Conservation (phyloP, 1,284 basidiomycete species). For the Schizopora paradoxa region DNA sequence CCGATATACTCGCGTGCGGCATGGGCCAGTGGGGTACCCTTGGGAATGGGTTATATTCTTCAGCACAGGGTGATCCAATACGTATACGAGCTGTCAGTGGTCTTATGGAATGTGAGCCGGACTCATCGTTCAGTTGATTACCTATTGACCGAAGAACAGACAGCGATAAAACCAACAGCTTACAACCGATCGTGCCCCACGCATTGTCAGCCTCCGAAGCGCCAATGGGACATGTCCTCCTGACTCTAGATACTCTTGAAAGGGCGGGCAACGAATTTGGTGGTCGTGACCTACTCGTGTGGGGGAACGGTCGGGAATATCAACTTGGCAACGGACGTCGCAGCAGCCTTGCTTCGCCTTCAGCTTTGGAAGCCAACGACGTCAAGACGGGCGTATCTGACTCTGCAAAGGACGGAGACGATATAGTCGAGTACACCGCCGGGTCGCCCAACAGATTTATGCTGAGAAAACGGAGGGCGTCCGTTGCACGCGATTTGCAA, state of each 20-base stretch:
- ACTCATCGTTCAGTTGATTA: background rate
- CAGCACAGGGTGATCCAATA: conserved; percentile 65
- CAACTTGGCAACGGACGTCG: conserved; percentile 86
- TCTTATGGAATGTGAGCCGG: conserved; percentile 69
- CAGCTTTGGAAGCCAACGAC: conserved; percentile 41
- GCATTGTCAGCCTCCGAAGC: conserved; percentile 68
- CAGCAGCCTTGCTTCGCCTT: conserved; percentile 67
- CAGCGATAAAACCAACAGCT: conserved; percentile 54
- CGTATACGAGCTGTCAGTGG: conserved; percentile 82
- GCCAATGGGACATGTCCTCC: conserved; percentile 75
- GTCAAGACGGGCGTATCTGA: conserved; percentile 8
- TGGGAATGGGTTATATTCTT: conserved; percentile 78
- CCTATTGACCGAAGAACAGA: conserved; percentile 38
- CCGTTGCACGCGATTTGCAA: conserved; percentile 55
- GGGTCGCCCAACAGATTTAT: conserved; percentile 48
- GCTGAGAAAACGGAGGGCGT: conserved; percentile 44
- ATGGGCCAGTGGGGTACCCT: conserved; percentile 84
- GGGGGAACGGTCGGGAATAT: conserved; percentile 69
- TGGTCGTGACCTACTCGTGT: conserved; percentile 59
- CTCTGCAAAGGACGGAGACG: conserved; percentile 12
- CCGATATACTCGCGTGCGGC: conserved; percentile 80
- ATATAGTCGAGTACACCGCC: no score
- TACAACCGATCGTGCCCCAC: conserved; percentile 68
- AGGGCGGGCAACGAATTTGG: conserved; percentile 36
- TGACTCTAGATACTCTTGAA: conserved; percentile 64